Percentiles rank a stretch among this genome's conserved stretches.
phyloP scores from a whole-genome alignment of 257 asterid genomes.

The Thymus quinquecostatus region DNA sequence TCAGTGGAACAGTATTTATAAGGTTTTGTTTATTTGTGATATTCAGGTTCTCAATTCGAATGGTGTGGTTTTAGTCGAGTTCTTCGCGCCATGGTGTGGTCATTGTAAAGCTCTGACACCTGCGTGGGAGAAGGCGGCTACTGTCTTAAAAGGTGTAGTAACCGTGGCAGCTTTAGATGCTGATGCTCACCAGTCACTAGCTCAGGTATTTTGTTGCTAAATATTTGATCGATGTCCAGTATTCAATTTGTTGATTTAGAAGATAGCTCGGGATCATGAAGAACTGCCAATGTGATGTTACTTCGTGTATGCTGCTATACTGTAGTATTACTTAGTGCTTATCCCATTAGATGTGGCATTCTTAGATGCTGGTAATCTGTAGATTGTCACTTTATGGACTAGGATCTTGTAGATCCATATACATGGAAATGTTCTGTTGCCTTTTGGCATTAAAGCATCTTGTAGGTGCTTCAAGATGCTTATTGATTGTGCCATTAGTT shows the following conservation, averaged over 20 bases:
- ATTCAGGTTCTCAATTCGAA: slow-evolving; percentile 86
- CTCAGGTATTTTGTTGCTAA: slow-evolving; percentile 62
- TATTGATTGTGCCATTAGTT: slow-evolving; percentile 12
- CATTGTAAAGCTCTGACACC: slow-evolving; percentile 94
- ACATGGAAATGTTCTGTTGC: neutral
- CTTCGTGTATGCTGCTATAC: neutral
- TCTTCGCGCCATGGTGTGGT: slow-evolving; percentile 98
- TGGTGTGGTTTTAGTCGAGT: slow-evolving; percentile 87
- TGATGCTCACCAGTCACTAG: slow-evolving; percentile 88
- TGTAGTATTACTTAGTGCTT: neutral
- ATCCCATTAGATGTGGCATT: neutral
- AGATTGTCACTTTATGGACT: slow-evolving; percentile 6
- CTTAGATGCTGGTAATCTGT: neutral
- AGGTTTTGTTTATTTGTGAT: slow-evolving; percentile 22
- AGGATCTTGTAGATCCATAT: slow-evolving; percentile 4
- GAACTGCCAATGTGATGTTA: slow-evolving; percentile 17
- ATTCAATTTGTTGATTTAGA: neutral
- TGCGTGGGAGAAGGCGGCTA: slow-evolving; percentile 89
- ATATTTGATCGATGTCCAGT: neutral
- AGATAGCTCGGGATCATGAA: slow-evolving; percentile 19
- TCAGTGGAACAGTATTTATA: slow-evolving; percentile 21
- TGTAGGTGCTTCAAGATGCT: neutral
- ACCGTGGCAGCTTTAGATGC: slow-evolving; percentile 96
- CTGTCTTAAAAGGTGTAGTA: slow-evolving; percentile 83
- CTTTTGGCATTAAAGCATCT: neutral